Evolutionary conservation across 768 basidiomycete species (phyloP).

Genomic region (Mycena venus): DNA sequence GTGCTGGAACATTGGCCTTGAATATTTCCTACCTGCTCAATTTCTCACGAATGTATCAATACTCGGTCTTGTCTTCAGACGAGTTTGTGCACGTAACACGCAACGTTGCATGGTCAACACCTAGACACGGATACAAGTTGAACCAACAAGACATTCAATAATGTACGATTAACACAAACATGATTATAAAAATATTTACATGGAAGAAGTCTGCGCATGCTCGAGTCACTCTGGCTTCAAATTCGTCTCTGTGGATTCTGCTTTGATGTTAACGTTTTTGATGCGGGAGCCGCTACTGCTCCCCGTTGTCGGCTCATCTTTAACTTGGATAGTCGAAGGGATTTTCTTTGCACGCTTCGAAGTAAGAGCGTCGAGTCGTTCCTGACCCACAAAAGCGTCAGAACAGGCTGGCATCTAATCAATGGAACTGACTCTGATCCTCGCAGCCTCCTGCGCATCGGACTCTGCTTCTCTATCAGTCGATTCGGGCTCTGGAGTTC

Average conservation of each 20-base stretch:
- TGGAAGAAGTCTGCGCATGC: not conserved
- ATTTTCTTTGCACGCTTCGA: conserved; percentile 12
- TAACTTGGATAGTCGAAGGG: not conserved
- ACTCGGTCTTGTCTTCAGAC: no score
- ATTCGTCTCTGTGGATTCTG: not conserved
- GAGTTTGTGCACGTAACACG: no score
- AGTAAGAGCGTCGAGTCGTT: not conserved
- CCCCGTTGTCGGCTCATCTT: not conserved
- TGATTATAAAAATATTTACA: not conserved
- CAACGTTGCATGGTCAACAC: no score
- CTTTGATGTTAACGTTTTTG: not conserved
- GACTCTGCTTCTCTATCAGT: not conserved
- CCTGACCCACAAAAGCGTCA: not conserved
- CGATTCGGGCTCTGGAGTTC: conserved; percentile 6
- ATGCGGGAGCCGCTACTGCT: not conserved
- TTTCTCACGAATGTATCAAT: no score
- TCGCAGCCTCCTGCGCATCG: conserved; percentile 18
- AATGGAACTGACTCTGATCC: not conserved
- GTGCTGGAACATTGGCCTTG: no score
- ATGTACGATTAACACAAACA: not conserved
- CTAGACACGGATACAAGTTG: no score
- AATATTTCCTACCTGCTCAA: no score
- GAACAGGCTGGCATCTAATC: not conserved
- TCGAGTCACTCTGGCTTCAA: not conserved
- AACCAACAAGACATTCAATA: not conserved